These are phyloP conservation scores for Kazachstania taianensis DNA, from an alignment of 805 yeast genomes.

Conservation along the genomic window DNA sequence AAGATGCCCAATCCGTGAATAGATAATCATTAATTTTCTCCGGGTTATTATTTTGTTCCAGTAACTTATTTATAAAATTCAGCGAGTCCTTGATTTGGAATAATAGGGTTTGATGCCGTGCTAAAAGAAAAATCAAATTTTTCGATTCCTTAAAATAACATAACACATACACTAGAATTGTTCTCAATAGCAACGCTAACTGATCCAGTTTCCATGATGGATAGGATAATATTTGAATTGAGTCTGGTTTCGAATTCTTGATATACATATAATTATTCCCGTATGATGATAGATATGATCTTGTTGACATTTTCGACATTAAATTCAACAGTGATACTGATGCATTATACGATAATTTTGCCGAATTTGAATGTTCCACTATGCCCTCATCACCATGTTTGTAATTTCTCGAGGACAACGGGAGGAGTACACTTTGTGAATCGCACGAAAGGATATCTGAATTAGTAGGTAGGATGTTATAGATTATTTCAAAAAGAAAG, in stretches of 20 bases:
- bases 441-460: constrained; percentile 4
- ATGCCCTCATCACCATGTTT: background rate
- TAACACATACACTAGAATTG: constrained; percentile 43
- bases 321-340: constrained; percentile 37
- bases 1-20: background rate
- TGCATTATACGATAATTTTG: constrained; percentile 39
- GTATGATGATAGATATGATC: constrained; percentile 19
- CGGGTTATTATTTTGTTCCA: constrained; percentile 5
- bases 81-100: constrained; percentile 21
- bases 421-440: constrained; percentile 5
- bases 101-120: constrained; percentile 29
- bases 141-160: constrained; percentile 43
- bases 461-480: constrained; percentile 45
- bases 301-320: constrained; percentile 24
- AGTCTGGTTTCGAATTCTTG: constrained; percentile 1
- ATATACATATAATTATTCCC: constrained; percentile 2
- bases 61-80: constrained; percentile 13
- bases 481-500: constrained; percentile 47
- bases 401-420: constrained; percentile 25
- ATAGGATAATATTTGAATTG: constrained; percentile 8
- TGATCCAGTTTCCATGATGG: constrained; percentile 41
- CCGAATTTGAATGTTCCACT: constrained; percentile 20
- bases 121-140: constrained; percentile 42
- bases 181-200: constrained; percentile 47
- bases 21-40: constrained; percentile 3